These are phyloP conservation scores for Euphorbia lathyris DNA, from an alignment of 345 rosid genomes.

Conservation along the genomic window DNA sequence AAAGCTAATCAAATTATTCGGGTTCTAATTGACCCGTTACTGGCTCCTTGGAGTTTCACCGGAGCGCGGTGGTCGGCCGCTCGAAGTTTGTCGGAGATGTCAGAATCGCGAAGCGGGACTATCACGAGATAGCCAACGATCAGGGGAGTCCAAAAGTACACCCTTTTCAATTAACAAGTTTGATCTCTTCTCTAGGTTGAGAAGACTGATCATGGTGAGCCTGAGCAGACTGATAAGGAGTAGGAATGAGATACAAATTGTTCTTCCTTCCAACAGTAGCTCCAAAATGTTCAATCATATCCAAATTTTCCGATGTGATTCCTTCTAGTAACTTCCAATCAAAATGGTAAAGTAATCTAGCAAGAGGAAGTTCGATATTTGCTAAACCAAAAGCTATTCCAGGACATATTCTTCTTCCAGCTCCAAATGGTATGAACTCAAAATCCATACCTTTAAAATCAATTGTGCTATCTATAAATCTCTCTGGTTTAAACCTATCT, in stretches of 20 bases:
- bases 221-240: neutral
- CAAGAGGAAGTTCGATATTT: slow-evolving; percentile 18
- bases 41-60: too few species aligned
- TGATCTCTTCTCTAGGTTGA: neutral
- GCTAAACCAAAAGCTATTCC: slow-evolving; percentile 18
- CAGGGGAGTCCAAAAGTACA: too few species aligned
- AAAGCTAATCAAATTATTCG: too few species aligned
- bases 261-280: slow-evolving; percentile 16
- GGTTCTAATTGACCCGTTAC: too few species aligned
- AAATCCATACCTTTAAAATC: slow-evolving; percentile 20
- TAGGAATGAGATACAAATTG: slow-evolving; percentile 16
- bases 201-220: neutral
- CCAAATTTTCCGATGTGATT: slow-evolving; percentile 9
- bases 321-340: slow-evolving; percentile 19
- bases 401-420: slow-evolving; percentile 22
- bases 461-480: neutral
- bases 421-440: slow-evolving; percentile 16
- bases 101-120: too few species aligned
- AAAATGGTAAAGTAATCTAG: slow-evolving; percentile 20
- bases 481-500: slow-evolving; percentile 12
- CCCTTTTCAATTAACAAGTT: slow-evolving; percentile 10
- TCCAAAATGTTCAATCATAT: slow-evolving; percentile 19
- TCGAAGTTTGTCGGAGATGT: too few species aligned
- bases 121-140: too few species aligned
- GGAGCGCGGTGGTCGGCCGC: too few species aligned